Base-by-base conservation (phyloP, 495 filamentous ascomycete genomes). In the Lentithecium fluviatile region DNA sequence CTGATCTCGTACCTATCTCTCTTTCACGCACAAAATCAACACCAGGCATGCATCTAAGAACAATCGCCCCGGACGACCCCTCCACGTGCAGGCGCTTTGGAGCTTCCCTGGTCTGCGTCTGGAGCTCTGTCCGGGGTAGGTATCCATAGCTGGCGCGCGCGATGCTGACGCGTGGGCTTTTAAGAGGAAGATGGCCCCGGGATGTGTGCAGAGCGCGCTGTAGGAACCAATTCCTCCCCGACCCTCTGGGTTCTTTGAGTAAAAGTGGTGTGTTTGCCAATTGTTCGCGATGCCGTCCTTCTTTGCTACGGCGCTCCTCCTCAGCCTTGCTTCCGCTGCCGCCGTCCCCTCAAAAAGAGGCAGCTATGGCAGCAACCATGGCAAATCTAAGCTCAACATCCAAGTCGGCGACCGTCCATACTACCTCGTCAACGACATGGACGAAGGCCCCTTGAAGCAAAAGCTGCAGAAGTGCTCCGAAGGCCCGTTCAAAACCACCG, bases 391-490 rank as follows among this genome's bases (percentile, higher is more conserved):
- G n/a, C 46, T 58, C 47, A 61, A 63, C 24, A 57, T 82, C 56
- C 74, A 81, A 51, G 76, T 85, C 17, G 83, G 81, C 6, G 79
- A 80, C 0, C 77, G 84, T 6, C 83, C 83, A 0, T 81, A 79
- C 68, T 86, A 76, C 68, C 74, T 86, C 7, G 73, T 86, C 57
- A 72, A 82, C 61, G 72, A 85, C 57, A 84, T 86, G 82, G 78
- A 80, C 38, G 76, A 79, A 6, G 75, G 80, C 0, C 75, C 77
- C 38, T 71, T 86, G 61, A 86, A 85, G 70, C 60, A 71, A 13
- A 76, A 79, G 69, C 75, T 86, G 24, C 70, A 77, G 11, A 74
- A 77, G 0, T 86, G 83, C 72, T 70, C 72, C 6, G 80, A 84
- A 48, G 67, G 69, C 10, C 73, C 75, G 12, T 74, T 76, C 57